These are phyloP conservation scores for Orbilia javanica DNA, from an alignment of 2,329 filamentous ascomycete species.

Conservation along the genomic window DNA sequence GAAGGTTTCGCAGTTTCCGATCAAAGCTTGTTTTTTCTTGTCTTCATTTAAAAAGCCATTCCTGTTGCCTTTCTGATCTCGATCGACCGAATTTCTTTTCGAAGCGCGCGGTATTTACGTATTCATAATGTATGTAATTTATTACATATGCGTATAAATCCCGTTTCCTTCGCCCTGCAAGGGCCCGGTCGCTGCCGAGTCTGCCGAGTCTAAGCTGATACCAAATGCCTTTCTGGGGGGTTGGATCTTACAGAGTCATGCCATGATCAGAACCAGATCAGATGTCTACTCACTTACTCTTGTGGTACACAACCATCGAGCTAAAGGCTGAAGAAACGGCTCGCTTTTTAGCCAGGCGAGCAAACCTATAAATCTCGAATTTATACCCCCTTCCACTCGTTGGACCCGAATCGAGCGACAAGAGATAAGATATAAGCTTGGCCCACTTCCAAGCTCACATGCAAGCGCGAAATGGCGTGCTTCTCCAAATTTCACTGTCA, in stretches of 20 bases:
- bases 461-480: slow-evolving; percentile 23
- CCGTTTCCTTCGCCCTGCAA: slow-evolving; percentile 4
- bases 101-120: slow-evolving; percentile 52
- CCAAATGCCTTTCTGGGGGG: neutral
- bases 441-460: neutral
- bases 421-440: neutral
- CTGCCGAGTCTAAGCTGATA: slow-evolving; percentile 22
- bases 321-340: neutral
- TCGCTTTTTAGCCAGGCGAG: slow-evolving; percentile 6
- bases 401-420: neutral
- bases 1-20: slow-evolving; percentile 6
- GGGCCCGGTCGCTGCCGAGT: slow-evolving; percentile 19
- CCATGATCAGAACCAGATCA: slow-evolving; percentile 24
- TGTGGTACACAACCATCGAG: no score
- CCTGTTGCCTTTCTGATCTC: neutral
- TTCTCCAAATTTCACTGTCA: neutral
- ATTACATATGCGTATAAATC: neutral
- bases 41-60: slow-evolving; percentile 4
- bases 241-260: neutral
- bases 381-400: neutral
- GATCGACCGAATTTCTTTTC: slow-evolving; percentile 19
- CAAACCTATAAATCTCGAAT: slow-evolving; percentile 2
- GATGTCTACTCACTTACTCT: neutral
- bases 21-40: slow-evolving; percentile 16
- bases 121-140: slow-evolving; percentile 12